A percentile compares a stretch with the other conserved stretches of the same genome.
Evolutionary conservation across 1,284 basidiomycete genomes (phyloP).

Genomic region (Pisolithus thermaeus): DNA sequence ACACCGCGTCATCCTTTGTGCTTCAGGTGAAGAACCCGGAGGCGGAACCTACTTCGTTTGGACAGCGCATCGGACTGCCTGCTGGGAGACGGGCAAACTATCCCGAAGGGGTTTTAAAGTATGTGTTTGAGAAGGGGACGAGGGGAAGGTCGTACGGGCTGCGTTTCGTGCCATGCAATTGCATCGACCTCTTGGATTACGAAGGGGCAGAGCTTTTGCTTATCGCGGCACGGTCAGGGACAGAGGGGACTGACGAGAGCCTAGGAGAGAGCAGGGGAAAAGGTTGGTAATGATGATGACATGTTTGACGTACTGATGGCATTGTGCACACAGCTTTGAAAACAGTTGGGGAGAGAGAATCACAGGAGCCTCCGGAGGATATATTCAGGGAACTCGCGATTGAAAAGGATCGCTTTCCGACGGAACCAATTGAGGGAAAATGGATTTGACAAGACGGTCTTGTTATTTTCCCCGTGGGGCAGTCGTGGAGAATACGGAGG

Average conservation of each 20-base stretch:
- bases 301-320: neutral
- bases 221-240: conserved; percentile 48
- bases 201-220: conserved; percentile 53
- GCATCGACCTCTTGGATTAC: conserved; percentile 50
- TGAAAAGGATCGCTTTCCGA: conserved; percentile 40
- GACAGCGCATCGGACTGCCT: conserved; percentile 28
- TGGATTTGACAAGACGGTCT: conserved; percentile 35
- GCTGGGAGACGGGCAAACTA: conserved; percentile 37
- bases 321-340: conserved; percentile 26
- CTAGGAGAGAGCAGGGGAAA: conserved; percentile 48
- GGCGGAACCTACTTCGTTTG: conserved; percentile 32
- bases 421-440: conserved; percentile 45
- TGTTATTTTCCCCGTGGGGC: neutral
- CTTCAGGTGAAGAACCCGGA: conserved; percentile 56
- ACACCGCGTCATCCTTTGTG: conserved; percentile 44
- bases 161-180: conserved; percentile 51
- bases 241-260: conserved; percentile 41
- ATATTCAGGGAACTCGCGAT: conserved; percentile 49
- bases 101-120: conserved; percentile 39
- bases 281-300: conserved; percentile 29
- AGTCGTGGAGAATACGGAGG: too few relatives aligned
- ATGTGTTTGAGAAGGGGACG: conserved; percentile 42
- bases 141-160: conserved; percentile 44
- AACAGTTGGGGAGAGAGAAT: conserved; percentile 38
- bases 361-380: conserved; percentile 34